Conservation (phyloP, 192 early-diverging fungal genomes). For the Chytriomyces sp. region DNA sequence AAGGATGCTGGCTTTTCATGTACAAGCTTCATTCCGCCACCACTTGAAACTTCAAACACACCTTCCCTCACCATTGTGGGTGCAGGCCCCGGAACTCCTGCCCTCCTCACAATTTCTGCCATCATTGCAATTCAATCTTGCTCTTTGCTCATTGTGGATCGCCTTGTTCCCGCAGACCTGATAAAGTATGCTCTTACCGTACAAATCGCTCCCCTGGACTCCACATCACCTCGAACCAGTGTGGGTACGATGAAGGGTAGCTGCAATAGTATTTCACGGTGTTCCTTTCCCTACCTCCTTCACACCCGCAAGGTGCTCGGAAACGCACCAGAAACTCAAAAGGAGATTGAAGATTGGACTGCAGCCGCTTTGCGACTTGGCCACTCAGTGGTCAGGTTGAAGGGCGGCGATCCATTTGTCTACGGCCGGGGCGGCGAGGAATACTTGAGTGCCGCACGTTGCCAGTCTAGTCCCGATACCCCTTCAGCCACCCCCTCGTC, state of each 20-base stretch:
- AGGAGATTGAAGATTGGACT: slow-evolving; percentile 73
- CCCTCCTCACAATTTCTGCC: slow-evolving; percentile 77
- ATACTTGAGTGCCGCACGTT: slow-evolving; percentile 42
- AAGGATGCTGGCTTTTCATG: slow-evolving; percentile 16
- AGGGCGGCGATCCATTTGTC: slow-evolving; percentile 87
- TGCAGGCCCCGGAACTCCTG: slow-evolving; percentile 83
- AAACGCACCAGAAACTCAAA: slow-evolving; percentile 69
- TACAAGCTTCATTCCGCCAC: slow-evolving; percentile 23
- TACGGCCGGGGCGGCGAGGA: slow-evolving; percentile 90
- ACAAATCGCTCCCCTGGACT: slow-evolving; percentile 34
- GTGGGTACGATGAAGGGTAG: neutral
- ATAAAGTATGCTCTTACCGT: slow-evolving; percentile 41
- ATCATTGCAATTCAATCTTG: slow-evolving; percentile 49
- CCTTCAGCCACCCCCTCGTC: neutral
- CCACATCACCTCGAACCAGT: neutral
- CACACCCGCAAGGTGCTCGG: slow-evolving; percentile 73
- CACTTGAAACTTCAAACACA: neutral
- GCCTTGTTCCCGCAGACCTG: slow-evolving; percentile 72
- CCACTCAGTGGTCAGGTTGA: slow-evolving; percentile 75
- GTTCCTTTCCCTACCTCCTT: slow-evolving; percentile 52
- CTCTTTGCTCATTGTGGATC: slow-evolving; percentile 82
- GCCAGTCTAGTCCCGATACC: neutral
- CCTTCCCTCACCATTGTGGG: slow-evolving; percentile 61
- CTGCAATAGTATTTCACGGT: no score
- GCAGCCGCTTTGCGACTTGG: slow-evolving; percentile 67